These are phyloP conservation scores for Leccinum imitatum DNA, from an alignment of 768 basidiomycete genomes.

Conservation along the genomic window DNA sequence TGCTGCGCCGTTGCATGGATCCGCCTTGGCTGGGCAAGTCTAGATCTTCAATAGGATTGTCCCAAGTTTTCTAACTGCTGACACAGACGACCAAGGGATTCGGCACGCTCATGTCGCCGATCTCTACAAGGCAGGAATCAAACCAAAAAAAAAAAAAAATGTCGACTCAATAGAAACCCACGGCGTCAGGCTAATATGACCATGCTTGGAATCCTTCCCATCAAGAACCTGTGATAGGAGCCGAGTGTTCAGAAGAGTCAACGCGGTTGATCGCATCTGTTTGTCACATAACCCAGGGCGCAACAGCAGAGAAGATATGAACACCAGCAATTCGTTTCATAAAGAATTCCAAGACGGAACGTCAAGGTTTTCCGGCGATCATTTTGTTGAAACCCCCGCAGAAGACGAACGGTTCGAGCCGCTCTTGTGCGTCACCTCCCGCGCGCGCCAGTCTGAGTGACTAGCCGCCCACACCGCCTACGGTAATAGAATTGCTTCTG, in stretches of 20 bases:
- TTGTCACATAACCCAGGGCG: background rate
- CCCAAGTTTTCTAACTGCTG: background rate
- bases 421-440: background rate
- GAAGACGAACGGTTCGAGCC: background rate
- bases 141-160: background rate
- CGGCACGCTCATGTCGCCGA: background rate
- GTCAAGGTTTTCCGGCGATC: background rate
- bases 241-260: background rate
- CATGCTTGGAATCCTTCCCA: background rate
- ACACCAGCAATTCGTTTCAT: background rate
- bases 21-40: background rate
- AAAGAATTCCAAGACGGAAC: background rate
- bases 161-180: background rate
- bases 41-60: background rate
- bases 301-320: background rate
- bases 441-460: background rate
- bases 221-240: background rate
- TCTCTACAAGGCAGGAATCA: too few species aligned
- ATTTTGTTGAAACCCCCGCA: background rate
- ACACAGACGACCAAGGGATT: background rate
- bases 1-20: background rate
- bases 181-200: background rate
- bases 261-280: background rate
- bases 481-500: background rate
- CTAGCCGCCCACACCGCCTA: background rate